Percentiles rank a stretch among this genome's conserved stretches.
phyloP scores from a whole-genome alignment of 2,329 filamentous ascomycete species.

The Xylaria multiplex region DNA sequence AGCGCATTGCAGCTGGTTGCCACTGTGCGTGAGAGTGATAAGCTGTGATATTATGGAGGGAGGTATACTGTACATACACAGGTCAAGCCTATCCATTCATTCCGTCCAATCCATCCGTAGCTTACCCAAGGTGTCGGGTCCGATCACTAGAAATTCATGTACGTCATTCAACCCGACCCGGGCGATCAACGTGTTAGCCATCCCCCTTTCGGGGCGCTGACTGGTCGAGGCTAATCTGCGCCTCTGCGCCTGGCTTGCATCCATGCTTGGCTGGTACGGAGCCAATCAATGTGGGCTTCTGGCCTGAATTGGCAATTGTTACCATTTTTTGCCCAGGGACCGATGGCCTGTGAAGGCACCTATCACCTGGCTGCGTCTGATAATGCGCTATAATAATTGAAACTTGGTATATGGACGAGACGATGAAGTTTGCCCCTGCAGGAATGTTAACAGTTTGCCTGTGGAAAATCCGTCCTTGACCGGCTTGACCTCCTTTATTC shows the following conservation, averaged over 20 bases:
- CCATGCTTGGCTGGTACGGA: constrained; percentile 27
- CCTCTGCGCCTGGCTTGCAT: constrained; percentile 28
- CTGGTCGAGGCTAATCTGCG: constrained; percentile 27
- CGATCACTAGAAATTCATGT: constrained; percentile 30
- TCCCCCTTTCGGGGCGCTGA: constrained; percentile 29
- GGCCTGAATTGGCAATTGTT: constrained; percentile 45
- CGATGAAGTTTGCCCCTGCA: constrained; percentile 7
- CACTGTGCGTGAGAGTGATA: not conserved
- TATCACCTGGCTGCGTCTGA: constrained; percentile 6
- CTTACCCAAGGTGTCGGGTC: constrained; percentile 39
- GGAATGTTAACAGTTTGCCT: not conserved
- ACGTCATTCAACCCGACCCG: constrained; percentile 35
- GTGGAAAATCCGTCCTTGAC: not conserved
- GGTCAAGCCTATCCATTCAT: constrained; percentile 4
- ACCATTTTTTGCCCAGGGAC: constrained; percentile 5
- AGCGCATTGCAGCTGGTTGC: not conserved
- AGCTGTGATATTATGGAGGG: not conserved
- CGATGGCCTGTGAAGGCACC: constrained; percentile 14
- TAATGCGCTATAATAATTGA: not conserved
- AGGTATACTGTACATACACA: constrained; percentile 7
- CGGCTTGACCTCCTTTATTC: not conserved
- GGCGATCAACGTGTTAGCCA: constrained; percentile 31
- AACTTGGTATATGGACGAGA: not conserved
- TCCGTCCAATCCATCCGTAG: constrained; percentile 14
- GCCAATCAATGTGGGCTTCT: constrained; percentile 44